These are phyloP conservation scores for Boletus rubropictus DNA, from an alignment of 768 basidiomycete genomes.

Conservation along the genomic window DNA sequence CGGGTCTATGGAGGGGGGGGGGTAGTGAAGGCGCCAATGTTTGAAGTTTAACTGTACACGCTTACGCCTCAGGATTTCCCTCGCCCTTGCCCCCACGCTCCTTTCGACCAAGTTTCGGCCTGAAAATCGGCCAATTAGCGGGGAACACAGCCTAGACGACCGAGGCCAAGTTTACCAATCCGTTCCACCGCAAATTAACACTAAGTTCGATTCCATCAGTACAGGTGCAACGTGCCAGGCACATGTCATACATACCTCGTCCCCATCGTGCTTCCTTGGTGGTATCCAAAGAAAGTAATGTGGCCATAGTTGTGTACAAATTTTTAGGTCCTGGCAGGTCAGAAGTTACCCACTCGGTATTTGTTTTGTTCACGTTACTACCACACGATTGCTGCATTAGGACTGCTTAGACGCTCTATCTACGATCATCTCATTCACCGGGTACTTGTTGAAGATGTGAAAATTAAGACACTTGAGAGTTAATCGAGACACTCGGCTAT, in stretches of 20 bases:
- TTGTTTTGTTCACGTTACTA: slow-evolving; percentile 13
- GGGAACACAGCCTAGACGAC: background rate
- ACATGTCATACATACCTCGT: slow-evolving; percentile 27
- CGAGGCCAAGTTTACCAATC: slow-evolving; percentile 54
- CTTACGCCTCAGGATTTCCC: slow-evolving; percentile 38
- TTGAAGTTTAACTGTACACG: background rate
- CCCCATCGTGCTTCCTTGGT: slow-evolving; percentile 40
- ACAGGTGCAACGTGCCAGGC: slow-evolving; percentile 6
- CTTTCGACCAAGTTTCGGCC: slow-evolving; percentile 74
- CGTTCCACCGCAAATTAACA: slow-evolving; percentile 80
- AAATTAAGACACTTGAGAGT: background rate
- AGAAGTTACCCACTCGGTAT: slow-evolving; percentile 9
- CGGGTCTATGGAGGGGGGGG: slow-evolving; percentile 50
- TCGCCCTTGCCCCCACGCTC: slow-evolving; percentile 48
- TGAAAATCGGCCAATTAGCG: slow-evolving; percentile 28
- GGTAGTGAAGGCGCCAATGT: background rate
- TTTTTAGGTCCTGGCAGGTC: slow-evolving; percentile 20
- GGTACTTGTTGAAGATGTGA: background rate
- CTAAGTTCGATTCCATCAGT: slow-evolving; percentile 36
- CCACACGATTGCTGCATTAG: slow-evolving; percentile 28
- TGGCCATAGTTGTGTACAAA: slow-evolving; percentile 28
- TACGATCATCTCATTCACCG: slow-evolving; percentile 11
- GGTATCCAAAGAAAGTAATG: slow-evolving; percentile 20
- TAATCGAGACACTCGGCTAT: slow-evolving; percentile 1
- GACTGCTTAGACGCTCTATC: slow-evolving; percentile 29